phyloP scores from a whole-genome alignment of 1,139 yeast species.

The Candida albicans region DNA sequence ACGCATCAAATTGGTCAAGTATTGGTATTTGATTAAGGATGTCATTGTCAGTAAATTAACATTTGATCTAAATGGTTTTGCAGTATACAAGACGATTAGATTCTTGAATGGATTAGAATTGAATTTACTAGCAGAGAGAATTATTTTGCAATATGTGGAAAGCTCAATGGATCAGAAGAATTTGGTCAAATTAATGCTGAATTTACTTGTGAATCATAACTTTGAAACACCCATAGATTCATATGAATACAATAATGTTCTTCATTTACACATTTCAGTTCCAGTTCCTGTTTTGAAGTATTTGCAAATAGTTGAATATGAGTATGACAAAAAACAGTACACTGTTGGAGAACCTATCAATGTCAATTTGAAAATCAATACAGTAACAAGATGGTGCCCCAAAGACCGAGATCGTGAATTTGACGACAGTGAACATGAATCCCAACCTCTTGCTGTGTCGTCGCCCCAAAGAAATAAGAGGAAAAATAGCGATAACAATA shows the following conservation, averaged over 20 bases:
- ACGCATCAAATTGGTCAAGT: constrained; percentile 15
- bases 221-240: not conserved
- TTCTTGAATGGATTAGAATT: constrained; percentile 22
- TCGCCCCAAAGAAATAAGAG: constrained; percentile 20
- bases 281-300: constrained; percentile 52
- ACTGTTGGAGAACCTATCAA: constrained; percentile 65
- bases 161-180: constrained; percentile 12
- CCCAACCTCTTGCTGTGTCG: constrained; percentile 27
- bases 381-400: constrained; percentile 46
- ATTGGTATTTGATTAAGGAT: constrained; percentile 28
- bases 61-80: constrained; percentile 41
- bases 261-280: constrained; percentile 45
- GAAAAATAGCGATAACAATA: not conserved
- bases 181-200: constrained; percentile 17
- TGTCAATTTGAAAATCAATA: constrained; percentile 42
- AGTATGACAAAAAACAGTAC: constrained; percentile 42
- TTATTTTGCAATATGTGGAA: constrained; percentile 19
- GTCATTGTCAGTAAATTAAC: constrained; percentile 24
- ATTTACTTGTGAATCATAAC: constrained; percentile 8
- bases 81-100: constrained; percentile 28
- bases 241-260: constrained; percentile 8
- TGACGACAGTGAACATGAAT: constrained; percentile 8
- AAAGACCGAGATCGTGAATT: constrained; percentile 9
- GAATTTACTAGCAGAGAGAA: constrained; percentile 14
- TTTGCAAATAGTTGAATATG: constrained; percentile 50